Percentiles rank a stretch among this genome's conserved stretches.
Conservation (phyloP, 306 rosid species). For the Delonix regia region DNA sequence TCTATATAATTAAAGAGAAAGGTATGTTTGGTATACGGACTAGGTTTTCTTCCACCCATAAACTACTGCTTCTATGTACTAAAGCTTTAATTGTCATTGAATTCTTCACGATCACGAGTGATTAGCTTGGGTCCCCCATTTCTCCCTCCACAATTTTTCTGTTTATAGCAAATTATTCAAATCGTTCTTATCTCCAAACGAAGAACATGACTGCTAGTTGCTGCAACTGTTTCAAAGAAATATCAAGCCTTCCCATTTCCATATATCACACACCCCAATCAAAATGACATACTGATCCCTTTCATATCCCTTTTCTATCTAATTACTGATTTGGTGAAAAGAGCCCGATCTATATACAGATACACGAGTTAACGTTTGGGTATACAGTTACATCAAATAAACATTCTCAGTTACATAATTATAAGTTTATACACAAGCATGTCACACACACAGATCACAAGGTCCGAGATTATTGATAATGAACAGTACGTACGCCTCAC, state of each 20-base stretch:
- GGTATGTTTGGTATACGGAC: slow-evolving; percentile 20
- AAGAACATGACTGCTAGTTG: not conserved
- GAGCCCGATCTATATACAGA: too few species aligned
- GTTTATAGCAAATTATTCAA: not conserved
- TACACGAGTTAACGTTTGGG: not conserved
- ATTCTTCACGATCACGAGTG: not conserved
- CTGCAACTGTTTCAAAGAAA: not conserved
- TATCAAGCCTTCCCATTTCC: not conserved
- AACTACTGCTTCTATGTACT: not conserved
- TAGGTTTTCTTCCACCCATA: not conserved
- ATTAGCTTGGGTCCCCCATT: not conserved
- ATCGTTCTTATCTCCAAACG: not conserved
- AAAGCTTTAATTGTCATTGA: slow-evolving; percentile 1
- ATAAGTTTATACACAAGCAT: slow-evolving; percentile 10
- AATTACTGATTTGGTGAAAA: too few species aligned
- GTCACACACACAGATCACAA: not conserved
- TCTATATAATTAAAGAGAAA: slow-evolving; percentile 1
- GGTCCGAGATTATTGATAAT: not conserved
- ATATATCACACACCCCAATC: too few species aligned
- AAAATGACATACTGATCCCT: not conserved
- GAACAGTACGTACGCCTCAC: not conserved
- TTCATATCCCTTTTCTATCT: too few species aligned
- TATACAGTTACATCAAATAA: not conserved
- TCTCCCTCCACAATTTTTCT: not conserved
- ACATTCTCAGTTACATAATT: not conserved